Conservation (phyloP, 768 basidiomycete species). For the Leucosporidium creatinivorum region DNA sequence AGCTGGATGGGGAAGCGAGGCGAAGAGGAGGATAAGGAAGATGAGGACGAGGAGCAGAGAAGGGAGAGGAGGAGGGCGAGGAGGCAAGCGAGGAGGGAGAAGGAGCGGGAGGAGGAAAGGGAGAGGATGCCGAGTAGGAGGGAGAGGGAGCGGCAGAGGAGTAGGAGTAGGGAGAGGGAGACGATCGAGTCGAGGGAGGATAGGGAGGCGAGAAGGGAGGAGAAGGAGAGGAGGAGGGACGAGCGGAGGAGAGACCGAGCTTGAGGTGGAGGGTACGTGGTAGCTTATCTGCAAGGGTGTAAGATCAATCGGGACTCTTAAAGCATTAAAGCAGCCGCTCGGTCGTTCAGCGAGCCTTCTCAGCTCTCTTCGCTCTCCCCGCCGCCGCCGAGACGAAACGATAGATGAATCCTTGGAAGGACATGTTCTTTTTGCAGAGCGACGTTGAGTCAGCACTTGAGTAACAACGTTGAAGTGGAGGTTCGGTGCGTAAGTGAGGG, state of each 20-base stretch:
- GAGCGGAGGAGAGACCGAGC: neutral
- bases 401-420: too few relatives aligned
- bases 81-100: neutral
- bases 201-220: neutral
- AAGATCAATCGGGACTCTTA: too few relatives aligned
- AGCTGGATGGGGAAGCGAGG: constrained; percentile 3
- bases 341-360: too few relatives aligned
- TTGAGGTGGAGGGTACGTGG: neutral
- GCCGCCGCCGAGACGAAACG: too few relatives aligned
- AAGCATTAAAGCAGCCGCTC: too few relatives aligned
- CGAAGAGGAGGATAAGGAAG: neutral
- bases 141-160: neutral
- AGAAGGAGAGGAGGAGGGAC: neutral
- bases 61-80: neutral
- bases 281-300: too few relatives aligned
- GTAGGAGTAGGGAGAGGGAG: neutral
- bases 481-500: too few relatives aligned
- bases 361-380: too few relatives aligned
- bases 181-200: neutral
- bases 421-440: too few relatives aligned
- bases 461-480: too few relatives aligned
- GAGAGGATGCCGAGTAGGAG: neutral
- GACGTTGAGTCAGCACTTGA: too few relatives aligned
- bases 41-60: neutral
- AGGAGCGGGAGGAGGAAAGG: neutral